Evolutionary conservation across 2,329 filamentous ascomycete genomes (phyloP), one percentile per base, ranked within the genome.

Genomic region (Sphaceloma murrayae): DNA sequence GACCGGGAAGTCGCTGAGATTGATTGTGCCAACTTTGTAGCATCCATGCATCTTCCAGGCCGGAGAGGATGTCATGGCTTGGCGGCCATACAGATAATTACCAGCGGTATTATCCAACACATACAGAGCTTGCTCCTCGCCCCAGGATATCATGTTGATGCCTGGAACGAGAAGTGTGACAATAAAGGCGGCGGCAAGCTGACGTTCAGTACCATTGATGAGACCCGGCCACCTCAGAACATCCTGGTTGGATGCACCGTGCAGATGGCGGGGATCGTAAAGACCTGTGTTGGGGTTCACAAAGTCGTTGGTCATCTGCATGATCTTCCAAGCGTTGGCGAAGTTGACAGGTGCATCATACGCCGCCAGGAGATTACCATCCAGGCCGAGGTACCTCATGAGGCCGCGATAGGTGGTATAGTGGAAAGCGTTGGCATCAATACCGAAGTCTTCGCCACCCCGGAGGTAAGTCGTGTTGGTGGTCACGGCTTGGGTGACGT

Each of bases 41-140:
- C 78, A 82, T 4, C 78, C 78, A 52, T 82, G 78, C 26, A 69
- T 67, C 52, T 77, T 73, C 77, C 78, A 82, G 2, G 77, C 77
- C 2, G 70, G 70, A 2, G 74, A 67, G 2, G 75, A 68, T 6
- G 73, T 71, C 70, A 82, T 79, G 2, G 78, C 62, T 54, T 77
- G 73, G 52, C 78, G 72, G 14, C 78, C 78, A 54, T 75, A 82
- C 31, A 82, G 68, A 54, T 81, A 82, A 53, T 81, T 80, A 46
- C 64, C 62, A 3, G 77, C 77, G 1, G 77, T 78, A 47, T 74
- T 78, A 54, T 82, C 78, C 2, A 80, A 60, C 1, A 78, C 62
- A 52, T 80, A 80, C 49, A 76, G 77, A 0, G 71, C 73, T 58
- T 82, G 78, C 54, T 82, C 78, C 54, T 82, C 78, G 13, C 78